phyloP scores from a whole-genome alignment of 768 basidiomycete genomes.

The Boletus coccyginus region DNA sequence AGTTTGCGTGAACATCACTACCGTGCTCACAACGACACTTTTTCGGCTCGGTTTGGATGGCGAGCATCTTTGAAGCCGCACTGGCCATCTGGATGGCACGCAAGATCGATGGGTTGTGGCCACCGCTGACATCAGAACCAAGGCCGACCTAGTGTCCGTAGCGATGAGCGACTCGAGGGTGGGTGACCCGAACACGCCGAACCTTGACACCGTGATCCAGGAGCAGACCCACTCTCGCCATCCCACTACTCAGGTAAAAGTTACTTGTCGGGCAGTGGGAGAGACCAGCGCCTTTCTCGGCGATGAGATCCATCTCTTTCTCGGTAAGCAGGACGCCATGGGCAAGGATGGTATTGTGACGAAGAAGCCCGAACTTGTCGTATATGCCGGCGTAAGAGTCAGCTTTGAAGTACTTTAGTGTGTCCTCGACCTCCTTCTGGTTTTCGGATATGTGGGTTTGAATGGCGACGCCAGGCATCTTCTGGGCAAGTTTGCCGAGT shows the following conservation, averaged over 20 bases:
- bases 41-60: conserved; percentile 40
- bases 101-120: conserved; percentile 79
- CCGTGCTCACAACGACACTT: neutral
- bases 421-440: conserved; percentile 62
- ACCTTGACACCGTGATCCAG: conserved; percentile 89
- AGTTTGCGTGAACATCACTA: neutral
- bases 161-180: conserved; percentile 2
- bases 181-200: conserved; percentile 9
- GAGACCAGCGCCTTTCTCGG: conserved; percentile 63
- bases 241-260: conserved; percentile 84
- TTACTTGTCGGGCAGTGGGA: conserved; percentile 96
- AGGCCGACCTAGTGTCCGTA: conserved; percentile 66
- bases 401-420: conserved; percentile 64
- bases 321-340: conserved; percentile 82
- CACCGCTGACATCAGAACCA: conserved; percentile 93
- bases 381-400: conserved; percentile 79
- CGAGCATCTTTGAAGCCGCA: conserved; percentile 75
- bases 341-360: conserved; percentile 79
- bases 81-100: conserved; percentile 71
- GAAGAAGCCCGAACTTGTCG: conserved; percentile 71
- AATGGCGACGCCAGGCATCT: conserved; percentile 63
- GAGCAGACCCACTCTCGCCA: conserved; percentile 74
- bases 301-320: conserved; percentile 71
- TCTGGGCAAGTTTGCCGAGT: conserved; percentile 58
- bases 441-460: conserved; percentile 97